Evolutionary conservation across 2,329 filamentous ascomycete species (phyloP).

Genomic region (Elsinoe arachidis): DNA sequence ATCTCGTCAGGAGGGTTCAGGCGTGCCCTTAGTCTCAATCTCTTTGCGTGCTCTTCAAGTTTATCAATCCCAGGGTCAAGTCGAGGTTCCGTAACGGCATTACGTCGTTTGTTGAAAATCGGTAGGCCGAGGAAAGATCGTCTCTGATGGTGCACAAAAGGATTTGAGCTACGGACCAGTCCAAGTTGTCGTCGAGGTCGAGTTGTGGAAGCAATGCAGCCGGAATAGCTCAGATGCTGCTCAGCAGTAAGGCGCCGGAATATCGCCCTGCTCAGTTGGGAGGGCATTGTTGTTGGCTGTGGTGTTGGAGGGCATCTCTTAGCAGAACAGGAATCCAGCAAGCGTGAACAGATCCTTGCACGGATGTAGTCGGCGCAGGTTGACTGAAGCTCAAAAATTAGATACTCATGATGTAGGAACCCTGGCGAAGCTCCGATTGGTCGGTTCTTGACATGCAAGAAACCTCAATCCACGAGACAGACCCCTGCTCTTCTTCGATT

Average conservation of each 20-base stretch:
- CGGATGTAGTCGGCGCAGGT: not conserved
- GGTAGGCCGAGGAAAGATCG: slow-evolving; percentile 56
- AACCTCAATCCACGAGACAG: not conserved
- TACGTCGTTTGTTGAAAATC: slow-evolving; percentile 46
- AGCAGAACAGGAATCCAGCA: not conserved
- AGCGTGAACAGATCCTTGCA: too few relatives aligned
- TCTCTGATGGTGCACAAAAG: slow-evolving; percentile 27
- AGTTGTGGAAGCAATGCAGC: slow-evolving; percentile 24
- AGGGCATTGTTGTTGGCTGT: slow-evolving; percentile 42
- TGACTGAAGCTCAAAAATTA: not conserved
- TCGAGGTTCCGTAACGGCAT: slow-evolving; percentile 51
- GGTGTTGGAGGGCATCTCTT: not conserved
- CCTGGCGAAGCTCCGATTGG: slow-evolving; percentile 8
- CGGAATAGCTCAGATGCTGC: slow-evolving; percentile 39
- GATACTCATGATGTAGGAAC: not conserved
- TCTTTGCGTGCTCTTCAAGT: slow-evolving; percentile 59
- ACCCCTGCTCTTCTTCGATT: not conserved
- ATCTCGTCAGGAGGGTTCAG: slow-evolving; percentile 57
- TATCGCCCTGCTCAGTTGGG: slow-evolving; percentile 52
- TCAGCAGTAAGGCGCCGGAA: slow-evolving; percentile 50
- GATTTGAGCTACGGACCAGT: too few relatives aligned
- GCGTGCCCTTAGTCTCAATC: slow-evolving; percentile 54
- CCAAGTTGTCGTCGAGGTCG: not conserved
- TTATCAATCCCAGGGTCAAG: slow-evolving; percentile 63
- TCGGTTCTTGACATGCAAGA: not conserved